These are phyloP conservation scores for Flaveria robusta DNA, from an alignment of 129 eudicot genomes.

Conservation along the genomic window DNA sequence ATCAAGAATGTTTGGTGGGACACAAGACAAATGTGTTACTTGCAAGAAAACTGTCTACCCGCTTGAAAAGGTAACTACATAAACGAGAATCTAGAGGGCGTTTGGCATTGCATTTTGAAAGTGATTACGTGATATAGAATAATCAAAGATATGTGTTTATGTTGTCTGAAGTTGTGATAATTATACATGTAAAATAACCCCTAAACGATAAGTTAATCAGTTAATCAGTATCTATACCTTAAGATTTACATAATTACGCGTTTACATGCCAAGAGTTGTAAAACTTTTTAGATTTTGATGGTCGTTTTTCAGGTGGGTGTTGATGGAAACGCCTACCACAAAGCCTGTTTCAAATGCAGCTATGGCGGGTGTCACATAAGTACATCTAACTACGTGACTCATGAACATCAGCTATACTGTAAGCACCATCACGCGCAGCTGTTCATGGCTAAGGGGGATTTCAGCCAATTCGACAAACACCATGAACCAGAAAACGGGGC, in stretches of 20 bases:
- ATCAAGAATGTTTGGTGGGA: conserved; percentile 69
- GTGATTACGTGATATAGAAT: not conserved
- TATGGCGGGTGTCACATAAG: conserved; percentile 69
- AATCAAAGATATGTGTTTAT: not conserved
- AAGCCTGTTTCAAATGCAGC: conserved; percentile 64
- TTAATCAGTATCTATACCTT: not conserved
- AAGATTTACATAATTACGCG: not conserved
- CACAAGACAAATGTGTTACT: conserved; percentile 67
- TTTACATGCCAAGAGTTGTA: not conserved
- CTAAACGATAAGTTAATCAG: not conserved
- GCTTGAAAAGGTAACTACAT: conserved; percentile 52
- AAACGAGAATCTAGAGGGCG: not conserved
- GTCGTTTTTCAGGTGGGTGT: conserved; percentile 55
- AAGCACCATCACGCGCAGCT: conserved; percentile 67
- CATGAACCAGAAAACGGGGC: conserved; percentile 36
- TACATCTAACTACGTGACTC: conserved; percentile 67
- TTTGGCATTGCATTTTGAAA: not conserved
- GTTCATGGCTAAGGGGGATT: conserved; percentile 68
- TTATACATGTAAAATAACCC: not conserved
- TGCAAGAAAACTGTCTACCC: conserved; percentile 85
- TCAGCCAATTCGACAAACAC: conserved; percentile 55
- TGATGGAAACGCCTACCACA: conserved; percentile 65
- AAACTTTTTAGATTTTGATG: conserved; percentile 17
- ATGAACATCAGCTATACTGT: conserved; percentile 65
- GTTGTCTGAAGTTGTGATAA: not conserved